Base-by-base conservation (phyloP, 139 green algal genomes). In the Micractinium sp. region DNA sequence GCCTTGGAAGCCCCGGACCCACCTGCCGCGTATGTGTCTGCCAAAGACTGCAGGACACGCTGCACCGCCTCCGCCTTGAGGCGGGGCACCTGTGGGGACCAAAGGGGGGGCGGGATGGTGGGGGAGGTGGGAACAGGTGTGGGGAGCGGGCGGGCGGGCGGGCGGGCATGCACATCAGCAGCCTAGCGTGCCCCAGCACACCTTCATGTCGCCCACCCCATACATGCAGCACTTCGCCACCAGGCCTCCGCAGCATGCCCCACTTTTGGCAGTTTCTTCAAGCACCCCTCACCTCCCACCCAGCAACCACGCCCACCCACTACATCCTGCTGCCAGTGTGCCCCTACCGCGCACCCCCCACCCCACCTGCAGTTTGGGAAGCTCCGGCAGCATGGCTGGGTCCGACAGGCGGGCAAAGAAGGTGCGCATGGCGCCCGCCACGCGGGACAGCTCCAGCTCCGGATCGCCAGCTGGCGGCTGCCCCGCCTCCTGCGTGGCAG, bases 321-420 rank as follows among this genome's bases (percentile, higher is more conserved):
- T 56, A 56, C 47, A 9, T 9, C 47, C 47, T 3, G 14, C 23
- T 12, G 14, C 23, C 66, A 73, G 25, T 29, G 25, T 12, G 33
- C 36, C 36, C 39, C 29, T 41, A n/a, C 27, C 35, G 73, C 20
- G 18, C 38, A 13, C 29, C 36, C 83, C 60, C 27, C n/a, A 39
- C 15, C 82, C 38, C 69, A 94, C 94, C 94, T 96, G 93, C 16
- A 98, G 92, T 19, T 86, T 60, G 29, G 74, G 63, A 86, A 98
- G 97, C 89, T 97, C 95, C 1, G 95, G 96, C 74, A 98, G 91
- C 19, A 94, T 89, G 22, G 96, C 94, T 0, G 95, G 94, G 12
- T 93, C 92, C 4, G 94, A 96, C 33, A 98, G 88, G 12, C 94
- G 79, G 63, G 90, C 91, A 66, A 98, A 96, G 86, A 98, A 96